These are phyloP conservation scores for Effrenium voratum DNA, from an alignment of 73 alveolate species.

Conservation along the genomic window DNA sequence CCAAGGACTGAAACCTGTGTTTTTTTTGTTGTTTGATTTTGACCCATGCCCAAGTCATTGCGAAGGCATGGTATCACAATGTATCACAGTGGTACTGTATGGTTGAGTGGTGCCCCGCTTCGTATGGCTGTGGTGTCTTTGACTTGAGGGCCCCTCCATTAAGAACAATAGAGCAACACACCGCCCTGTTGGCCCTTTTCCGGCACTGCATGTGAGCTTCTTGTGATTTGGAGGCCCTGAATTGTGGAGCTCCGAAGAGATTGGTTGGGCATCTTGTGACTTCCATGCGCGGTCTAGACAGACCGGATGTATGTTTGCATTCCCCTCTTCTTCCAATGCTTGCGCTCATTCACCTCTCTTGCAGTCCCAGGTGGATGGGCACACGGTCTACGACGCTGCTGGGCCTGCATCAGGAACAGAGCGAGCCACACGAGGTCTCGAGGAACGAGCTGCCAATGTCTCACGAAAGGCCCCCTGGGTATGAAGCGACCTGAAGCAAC, in stretches of 20 bases:
- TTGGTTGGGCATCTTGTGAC: neutral
- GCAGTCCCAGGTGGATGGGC: conserved; percentile 63
- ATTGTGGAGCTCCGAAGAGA: neutral
- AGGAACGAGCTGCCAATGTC: too few relatives aligned
- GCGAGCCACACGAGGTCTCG: neutral
- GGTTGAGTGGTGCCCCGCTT: too few relatives aligned
- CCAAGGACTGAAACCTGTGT: neutral
- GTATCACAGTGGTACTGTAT: too few relatives aligned
- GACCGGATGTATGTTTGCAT: neutral
- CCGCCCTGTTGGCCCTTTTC: neutral
- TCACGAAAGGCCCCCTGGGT: too few relatives aligned
- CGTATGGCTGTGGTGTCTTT: too few relatives aligned
- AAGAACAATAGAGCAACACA: too few relatives aligned
- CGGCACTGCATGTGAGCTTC: neutral
- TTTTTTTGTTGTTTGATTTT: too few relatives aligned
- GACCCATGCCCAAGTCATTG: neutral
- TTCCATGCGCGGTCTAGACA: neutral
- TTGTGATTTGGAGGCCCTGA: neutral
- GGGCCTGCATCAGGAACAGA: neutral
- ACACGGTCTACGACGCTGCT: conserved; percentile 73
- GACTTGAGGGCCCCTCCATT: too few relatives aligned
- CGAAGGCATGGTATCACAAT: neutral
- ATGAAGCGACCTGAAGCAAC: neutral
- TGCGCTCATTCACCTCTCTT: neutral
- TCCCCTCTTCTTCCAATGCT: neutral